phyloP scores from a whole-genome alignment of 768 basidiomycete genomes.

The Tricholoma terreum region DNA sequence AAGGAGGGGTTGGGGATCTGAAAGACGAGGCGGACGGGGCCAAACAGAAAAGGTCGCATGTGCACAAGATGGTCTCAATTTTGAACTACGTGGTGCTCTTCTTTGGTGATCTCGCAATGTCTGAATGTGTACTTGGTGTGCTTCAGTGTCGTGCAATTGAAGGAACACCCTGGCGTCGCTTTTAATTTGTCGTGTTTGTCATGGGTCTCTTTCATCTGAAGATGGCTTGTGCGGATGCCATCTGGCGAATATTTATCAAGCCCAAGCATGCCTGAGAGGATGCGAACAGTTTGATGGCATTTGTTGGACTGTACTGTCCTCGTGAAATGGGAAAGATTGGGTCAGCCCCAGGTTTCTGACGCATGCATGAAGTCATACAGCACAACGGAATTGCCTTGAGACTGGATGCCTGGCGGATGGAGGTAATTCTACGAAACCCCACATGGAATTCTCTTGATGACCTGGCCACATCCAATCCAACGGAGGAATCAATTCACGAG shows the following conservation, averaged over 20 bases:
- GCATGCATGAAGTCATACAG: slow-evolving; percentile 33
- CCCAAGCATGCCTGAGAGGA: slow-evolving; percentile 15
- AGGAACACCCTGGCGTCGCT: slow-evolving; percentile 20
- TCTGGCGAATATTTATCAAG: slow-evolving; percentile 22
- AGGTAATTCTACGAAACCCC: slow-evolving; percentile 1
- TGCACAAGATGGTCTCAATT: background rate
- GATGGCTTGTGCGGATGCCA: slow-evolving; percentile 23
- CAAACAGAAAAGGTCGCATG: background rate
- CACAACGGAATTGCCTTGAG: slow-evolving; percentile 22
- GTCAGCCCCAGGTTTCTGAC: slow-evolving; percentile 29
- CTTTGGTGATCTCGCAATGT: slow-evolving; percentile 26
- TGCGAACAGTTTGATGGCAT: slow-evolving; percentile 15
- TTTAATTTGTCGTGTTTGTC: slow-evolving; percentile 31
- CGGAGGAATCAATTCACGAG: slow-evolving; percentile 16
- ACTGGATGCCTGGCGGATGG: slow-evolving; percentile 30
- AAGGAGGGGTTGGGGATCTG: slow-evolving; percentile 22
- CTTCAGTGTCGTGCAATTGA: slow-evolving; percentile 21
- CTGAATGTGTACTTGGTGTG: slow-evolving; percentile 20
- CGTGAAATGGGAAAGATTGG: slow-evolving; percentile 28
- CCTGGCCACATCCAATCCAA: slow-evolving; percentile 27
- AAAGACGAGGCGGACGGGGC: background rate
- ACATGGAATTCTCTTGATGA: slow-evolving; percentile 15
- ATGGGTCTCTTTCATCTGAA: slow-evolving; percentile 27
- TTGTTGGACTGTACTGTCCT: slow-evolving; percentile 21
- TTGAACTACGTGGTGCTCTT: slow-evolving; percentile 17